phyloP scores from a whole-genome alignment of 352 stramenopile genomes.

The Pythium sukuiense region DNA sequence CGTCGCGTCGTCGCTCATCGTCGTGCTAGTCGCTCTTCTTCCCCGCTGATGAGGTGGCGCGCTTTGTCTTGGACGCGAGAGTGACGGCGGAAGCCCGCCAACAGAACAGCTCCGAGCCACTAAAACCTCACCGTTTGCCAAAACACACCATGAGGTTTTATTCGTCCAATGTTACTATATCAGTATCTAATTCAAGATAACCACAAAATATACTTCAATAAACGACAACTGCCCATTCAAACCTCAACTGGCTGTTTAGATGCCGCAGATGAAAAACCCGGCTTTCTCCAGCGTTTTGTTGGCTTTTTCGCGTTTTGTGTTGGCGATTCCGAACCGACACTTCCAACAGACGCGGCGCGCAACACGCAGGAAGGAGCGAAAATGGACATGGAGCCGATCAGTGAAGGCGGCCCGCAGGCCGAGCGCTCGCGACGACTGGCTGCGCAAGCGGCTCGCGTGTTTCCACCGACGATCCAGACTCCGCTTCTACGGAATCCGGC shows the following conservation, averaged over 20 bases:
- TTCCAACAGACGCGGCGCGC: neutral
- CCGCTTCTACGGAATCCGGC: neutral
- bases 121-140: constrained; percentile 5
- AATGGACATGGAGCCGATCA: constrained; percentile 12
- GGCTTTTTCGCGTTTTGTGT: constrained; percentile 4
- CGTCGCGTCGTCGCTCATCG: constrained; percentile 26
- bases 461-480: constrained; percentile 9
- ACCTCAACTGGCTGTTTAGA: constrained; percentile 1
- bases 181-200: neutral
- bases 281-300: neutral
- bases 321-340: neutral
- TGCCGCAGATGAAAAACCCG: neutral
- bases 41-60: constrained; percentile 19
- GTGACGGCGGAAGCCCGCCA: constrained; percentile 19
- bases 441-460: constrained; percentile 19
- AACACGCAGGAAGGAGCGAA: neutral
- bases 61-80: constrained; percentile 18
- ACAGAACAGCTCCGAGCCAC: constrained; percentile 9
- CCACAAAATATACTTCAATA: constrained; percentile 7
- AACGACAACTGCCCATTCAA: neutral
- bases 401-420: constrained; percentile 22
- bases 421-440: constrained; percentile 27
- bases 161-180: neutral
- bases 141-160: constrained; percentile 19
- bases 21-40: constrained; percentile 1